These are phyloP conservation scores for Penicillium palitans DNA, from an alignment of 2,329 filamentous ascomycete genomes.

Conservation along the genomic window DNA sequence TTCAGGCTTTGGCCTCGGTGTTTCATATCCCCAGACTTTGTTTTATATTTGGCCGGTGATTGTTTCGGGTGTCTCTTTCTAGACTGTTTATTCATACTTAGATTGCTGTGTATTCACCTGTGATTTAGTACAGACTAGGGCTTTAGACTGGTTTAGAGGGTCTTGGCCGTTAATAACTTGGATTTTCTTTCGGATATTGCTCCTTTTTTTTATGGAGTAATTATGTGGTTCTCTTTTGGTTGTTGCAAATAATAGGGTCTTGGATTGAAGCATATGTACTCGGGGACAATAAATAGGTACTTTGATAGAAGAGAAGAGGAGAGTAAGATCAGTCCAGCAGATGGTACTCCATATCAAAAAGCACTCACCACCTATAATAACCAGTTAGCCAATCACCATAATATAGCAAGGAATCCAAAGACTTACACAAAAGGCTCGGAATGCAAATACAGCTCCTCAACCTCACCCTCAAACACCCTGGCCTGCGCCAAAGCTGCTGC, in stretches of 20 bases:
- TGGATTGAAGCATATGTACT: background rate
- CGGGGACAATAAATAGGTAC: background rate
- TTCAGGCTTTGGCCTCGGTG: background rate
- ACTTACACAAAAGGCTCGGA: constrained; percentile 51
- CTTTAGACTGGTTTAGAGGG: background rate
- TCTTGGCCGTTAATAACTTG: background rate
- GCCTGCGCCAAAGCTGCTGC: constrained; percentile 47
- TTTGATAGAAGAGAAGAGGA: background rate
- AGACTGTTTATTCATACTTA: background rate
- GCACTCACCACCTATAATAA: constrained; percentile 12
- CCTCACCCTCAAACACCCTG: constrained; percentile 34
- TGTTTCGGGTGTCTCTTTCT: background rate
- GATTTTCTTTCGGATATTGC: background rate
- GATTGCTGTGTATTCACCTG: background rate
- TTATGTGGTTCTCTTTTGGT: background rate
- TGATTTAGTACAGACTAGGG: background rate
- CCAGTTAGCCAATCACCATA: background rate
- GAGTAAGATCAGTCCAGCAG: constrained; percentile 1
- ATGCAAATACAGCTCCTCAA: constrained; percentile 47
- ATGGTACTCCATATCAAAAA: background rate
- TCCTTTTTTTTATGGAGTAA: background rate
- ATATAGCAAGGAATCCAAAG: constrained; percentile 3
- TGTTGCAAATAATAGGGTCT: background rate
- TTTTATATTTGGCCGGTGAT: background rate
- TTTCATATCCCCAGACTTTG: background rate